Base-by-base conservation (phyloP, 768 basidiomycete genomes). In the Lentinula boryana region DNA sequence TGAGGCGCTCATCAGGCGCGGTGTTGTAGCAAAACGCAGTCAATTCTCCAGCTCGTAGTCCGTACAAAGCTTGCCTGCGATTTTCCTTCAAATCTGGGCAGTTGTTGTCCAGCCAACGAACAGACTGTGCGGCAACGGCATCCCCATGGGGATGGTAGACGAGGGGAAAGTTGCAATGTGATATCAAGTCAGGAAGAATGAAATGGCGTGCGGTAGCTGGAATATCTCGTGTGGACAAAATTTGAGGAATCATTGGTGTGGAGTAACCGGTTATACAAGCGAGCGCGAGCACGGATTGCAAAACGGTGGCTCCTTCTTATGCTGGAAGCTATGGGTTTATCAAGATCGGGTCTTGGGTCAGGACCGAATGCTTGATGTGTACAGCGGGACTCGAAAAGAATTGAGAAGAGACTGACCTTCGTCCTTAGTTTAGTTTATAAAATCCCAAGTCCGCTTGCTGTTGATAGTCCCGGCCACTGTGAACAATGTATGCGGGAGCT, bases 41-140 rank as follows among this genome's bases (percentile, higher is more conserved):
- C 63, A 90, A 81, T 63, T 86, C 83, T 48, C 87, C 85, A 12
- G 84, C 84, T 63, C 86, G 83, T 58, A 88, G 76, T 32, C 82
- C 84, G 65, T 78, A 76, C 56, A 88, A 78, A 38, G 79, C 80
- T 21, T 69, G 67, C 44, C 78, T 75, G 56, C 76, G 75, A 62
- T 80, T 81, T 31, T 72, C 60, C 56, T 72, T 77, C 61, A 82
- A 71, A 57, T 76, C 75, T 35, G 78, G 77, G 66, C 80, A 83
- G 52, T 70, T 72, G n/a, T 65, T 67, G 67, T 80, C 78, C 18
- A 83, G 74, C 83, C 83, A 84, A 32, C 72, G 65, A 15, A 81
- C 78, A 5, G 82, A 81, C 61, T 81, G 70, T 53, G 71, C 67
- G 3, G 81, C 81, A 23, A 82, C 66, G 4, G 70, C 73, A 64